Evolutionary conservation across 768 basidiomycete species (phyloP).

Genomic region (Lentinula guzmanii): DNA sequence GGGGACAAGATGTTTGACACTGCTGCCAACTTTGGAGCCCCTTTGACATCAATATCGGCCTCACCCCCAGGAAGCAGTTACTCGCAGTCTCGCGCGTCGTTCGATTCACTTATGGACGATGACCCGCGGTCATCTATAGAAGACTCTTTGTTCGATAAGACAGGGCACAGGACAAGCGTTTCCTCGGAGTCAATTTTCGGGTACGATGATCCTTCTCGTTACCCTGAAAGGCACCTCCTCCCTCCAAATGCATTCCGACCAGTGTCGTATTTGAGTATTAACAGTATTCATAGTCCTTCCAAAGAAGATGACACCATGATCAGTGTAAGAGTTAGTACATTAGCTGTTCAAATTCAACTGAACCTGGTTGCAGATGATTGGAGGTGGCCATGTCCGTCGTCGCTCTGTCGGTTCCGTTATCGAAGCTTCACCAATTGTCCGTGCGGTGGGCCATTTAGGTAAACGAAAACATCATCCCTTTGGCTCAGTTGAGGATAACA

Average conservation of each 20-base stretch:
- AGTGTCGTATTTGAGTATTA: conserved; percentile 54
- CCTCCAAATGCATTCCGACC: conserved; percentile 54
- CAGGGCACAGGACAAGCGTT: conserved; percentile 41
- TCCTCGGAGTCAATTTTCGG: conserved; percentile 63
- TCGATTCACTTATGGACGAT: conserved; percentile 53
- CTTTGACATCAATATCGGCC: conserved; percentile 58
- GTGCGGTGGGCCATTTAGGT: conserved; percentile 31
- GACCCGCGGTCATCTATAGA: conserved; percentile 33
- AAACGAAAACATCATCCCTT: conserved; percentile 43
- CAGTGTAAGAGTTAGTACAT: conserved; percentile 37
- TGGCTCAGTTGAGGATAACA: conserved; percentile 22
- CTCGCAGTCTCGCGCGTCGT: neutral
- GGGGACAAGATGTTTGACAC: conserved; percentile 88
- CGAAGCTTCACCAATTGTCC: conserved; percentile 65
- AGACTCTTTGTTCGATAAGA: conserved; percentile 63
- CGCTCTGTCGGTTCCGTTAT: conserved; percentile 60
- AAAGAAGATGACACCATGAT: conserved; percentile 83
- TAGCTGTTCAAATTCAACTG: neutral
- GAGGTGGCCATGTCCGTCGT: conserved; percentile 69
- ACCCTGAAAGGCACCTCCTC: conserved; percentile 28
- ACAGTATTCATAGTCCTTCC: conserved; percentile 40
- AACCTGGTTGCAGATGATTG: conserved; percentile 54
- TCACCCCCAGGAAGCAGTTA: conserved; percentile 48
- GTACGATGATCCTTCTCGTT: conserved; percentile 32
- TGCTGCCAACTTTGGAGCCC: conserved; percentile 38